Base-by-base conservation (phyloP, 2,329 filamentous ascomycete genomes). In the Fonsecaea monophora region DNA sequence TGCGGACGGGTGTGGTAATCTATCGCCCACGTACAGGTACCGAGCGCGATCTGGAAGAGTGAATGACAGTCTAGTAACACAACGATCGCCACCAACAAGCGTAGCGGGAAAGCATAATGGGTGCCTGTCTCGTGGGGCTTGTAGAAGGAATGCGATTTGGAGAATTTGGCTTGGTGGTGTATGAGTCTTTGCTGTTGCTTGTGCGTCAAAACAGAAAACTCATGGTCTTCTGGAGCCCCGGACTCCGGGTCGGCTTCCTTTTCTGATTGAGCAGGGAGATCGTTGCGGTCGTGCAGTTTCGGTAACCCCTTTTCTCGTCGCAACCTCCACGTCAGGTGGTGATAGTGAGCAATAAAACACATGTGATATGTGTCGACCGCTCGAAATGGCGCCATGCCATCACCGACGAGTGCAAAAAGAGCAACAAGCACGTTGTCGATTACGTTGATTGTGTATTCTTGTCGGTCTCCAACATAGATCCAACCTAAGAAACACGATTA, bases 281-380 rank as follows among this genome's bases (percentile, higher is more conserved):
- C 89, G 70, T 92, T 92, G 72, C 87, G 87, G 76, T 92, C 87
- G 56, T 84, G 83, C 7, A 92, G 80, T 4, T 86, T 80, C 0
- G 89, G 89, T 0, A 92, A 82, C 38, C 80, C 81, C 15, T 86
- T 82, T 76, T 89, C 86, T 69, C 87, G 83, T 30, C 90, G 86
- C 13, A 85, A 79, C 60, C 86, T 85, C 88, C 88, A 90, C 2
- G 89, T 90, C 55, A 86, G 75, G 65, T 84, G 83, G 65, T 87
- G 88, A 73, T 93, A 94, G 68, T 89, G 89, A 0, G 89, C 89
- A 67, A 96, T 90, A 77, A 87, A 94, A 50, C 88, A 86, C 91
- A 95, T 94, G 77, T 95, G 92, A 76, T 96, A 96, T 0, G 92
- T 95, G 75, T 96, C 92, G 6, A 94, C 83, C 4, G 86, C 86